These are phyloP conservation scores for Russula vinacea DNA, from an alignment of 768 basidiomycete species.

Conservation along the genomic window DNA sequence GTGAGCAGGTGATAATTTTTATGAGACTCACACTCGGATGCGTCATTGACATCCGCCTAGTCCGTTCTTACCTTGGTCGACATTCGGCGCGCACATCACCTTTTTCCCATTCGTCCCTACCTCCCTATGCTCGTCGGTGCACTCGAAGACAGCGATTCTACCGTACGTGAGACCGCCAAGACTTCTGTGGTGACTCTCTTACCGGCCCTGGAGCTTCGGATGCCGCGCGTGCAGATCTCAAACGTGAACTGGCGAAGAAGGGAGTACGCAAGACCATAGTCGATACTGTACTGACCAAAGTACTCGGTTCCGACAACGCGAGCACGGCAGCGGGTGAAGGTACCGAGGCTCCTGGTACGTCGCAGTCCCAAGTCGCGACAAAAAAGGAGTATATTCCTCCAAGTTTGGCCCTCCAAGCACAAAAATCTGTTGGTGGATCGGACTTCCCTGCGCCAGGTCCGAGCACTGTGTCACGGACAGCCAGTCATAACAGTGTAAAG, in stretches of 20 bases:
- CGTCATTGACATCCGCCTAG: constrained; percentile 28
- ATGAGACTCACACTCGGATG: constrained; percentile 36
- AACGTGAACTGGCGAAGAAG: constrained; percentile 86
- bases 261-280: constrained; percentile 83
- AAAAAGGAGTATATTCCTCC: constrained; percentile 71
- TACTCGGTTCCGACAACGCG: constrained; percentile 47
- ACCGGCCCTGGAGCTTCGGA: constrained; percentile 79
- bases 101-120: constrained; percentile 80
- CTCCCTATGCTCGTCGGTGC: constrained; percentile 75
- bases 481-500: constrained; percentile 49
- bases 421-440: constrained; percentile 40
- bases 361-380: constrained; percentile 32
- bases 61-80: constrained; percentile 65
- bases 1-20: constrained; percentile 70
- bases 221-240: constrained; percentile 86
- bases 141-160: constrained; percentile 86
- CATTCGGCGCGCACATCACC: constrained; percentile 64
- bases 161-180: constrained; percentile 83
- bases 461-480: constrained; percentile 42
- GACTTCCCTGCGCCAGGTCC: constrained; percentile 32
- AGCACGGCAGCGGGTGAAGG: constrained; percentile 49
- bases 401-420: constrained; percentile 58
- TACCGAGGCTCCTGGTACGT: constrained; percentile 56
- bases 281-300: constrained; percentile 69
- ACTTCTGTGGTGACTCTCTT: constrained; percentile 77